Evolutionary conservation across 306 rosid genomes (phyloP).

Genomic region (Rosa lucieae): DNA sequence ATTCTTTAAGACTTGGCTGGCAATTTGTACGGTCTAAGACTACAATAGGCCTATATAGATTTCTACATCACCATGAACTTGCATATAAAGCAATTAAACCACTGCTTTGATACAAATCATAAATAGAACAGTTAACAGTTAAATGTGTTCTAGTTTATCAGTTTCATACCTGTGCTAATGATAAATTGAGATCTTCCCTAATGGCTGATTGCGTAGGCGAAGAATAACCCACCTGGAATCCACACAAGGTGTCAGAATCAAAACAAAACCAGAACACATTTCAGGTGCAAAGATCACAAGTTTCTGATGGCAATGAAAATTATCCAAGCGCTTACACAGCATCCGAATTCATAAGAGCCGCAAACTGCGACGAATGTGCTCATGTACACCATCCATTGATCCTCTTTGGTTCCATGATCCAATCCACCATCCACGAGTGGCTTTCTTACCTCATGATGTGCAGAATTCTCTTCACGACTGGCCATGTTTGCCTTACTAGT

Average conservation of each 20-base stretch:
- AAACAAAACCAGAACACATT: slow-evolving; percentile 6
- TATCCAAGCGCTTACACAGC: slow-evolving; percentile 50
- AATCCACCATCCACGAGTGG: slow-evolving; percentile 44
- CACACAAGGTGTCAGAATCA: slow-evolving; percentile 19
- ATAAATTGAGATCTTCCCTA: slow-evolving; percentile 54
- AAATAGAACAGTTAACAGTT: not conserved
- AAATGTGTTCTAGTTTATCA: not conserved
- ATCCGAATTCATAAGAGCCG: slow-evolving; percentile 83
- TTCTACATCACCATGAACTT: not conserved
- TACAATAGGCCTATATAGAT: not conserved
- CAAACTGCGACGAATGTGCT: slow-evolving; percentile 76
- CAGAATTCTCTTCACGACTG: slow-evolving; percentile 43
- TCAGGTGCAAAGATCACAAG: not conserved
- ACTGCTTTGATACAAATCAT: not conserved
- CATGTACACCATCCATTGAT: slow-evolving; percentile 89
- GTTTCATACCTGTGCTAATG: slow-evolving; percentile 65
- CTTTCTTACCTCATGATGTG: slow-evolving; percentile 29
- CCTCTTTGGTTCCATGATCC: slow-evolving; percentile 31
- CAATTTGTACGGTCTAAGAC: not conserved
- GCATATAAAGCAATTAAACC: not conserved
- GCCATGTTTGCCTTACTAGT: slow-evolving; percentile 41
- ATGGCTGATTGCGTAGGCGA: slow-evolving; percentile 82
- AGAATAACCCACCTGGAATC: slow-evolving; percentile 80
- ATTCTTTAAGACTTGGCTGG: too few relatives aligned
- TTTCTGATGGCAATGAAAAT: not conserved